phyloP scores from a whole-genome alignment of 2,329 filamentous ascomycete species.

The Alternaria solani region DNA sequence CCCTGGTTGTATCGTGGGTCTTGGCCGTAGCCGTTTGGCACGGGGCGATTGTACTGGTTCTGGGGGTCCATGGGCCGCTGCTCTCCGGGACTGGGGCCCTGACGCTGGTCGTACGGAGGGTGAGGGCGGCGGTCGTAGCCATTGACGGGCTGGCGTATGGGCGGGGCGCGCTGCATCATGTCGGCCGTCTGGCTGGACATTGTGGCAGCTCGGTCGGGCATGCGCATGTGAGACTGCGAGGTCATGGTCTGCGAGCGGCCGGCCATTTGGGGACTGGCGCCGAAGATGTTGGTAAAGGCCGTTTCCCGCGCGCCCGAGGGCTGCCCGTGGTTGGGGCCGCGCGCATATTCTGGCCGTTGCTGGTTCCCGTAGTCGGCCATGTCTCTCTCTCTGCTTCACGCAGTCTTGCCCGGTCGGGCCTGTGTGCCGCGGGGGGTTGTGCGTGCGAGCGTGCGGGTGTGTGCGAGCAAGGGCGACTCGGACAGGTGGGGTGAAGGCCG shows the following conservation, averaged over 20 bases:
- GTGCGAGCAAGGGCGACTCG: slow-evolving; percentile 9
- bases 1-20: slow-evolving; percentile 48
- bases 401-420: slow-evolving; percentile 16
- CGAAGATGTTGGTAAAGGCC: slow-evolving; percentile 96
- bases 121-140: slow-evolving; percentile 51
- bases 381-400: slow-evolving; percentile 21
- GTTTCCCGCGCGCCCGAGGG: slow-evolving; percentile 80
- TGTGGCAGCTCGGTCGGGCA: slow-evolving; percentile 78
- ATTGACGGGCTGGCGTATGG: slow-evolving; percentile 62
- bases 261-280: slow-evolving; percentile 74
- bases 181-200: slow-evolving; percentile 58
- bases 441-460: background rate
- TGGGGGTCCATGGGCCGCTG: slow-evolving; percentile 39
- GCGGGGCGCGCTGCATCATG: slow-evolving; percentile 70
- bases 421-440: slow-evolving; percentile 18
- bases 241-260: slow-evolving; percentile 97
- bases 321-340: slow-evolving; percentile 61
- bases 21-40: slow-evolving; percentile 52
- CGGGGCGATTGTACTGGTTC: slow-evolving; percentile 40
- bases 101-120: slow-evolving; percentile 39
- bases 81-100: slow-evolving; percentile 33
- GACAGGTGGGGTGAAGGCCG: slow-evolving; percentile 14
- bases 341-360: slow-evolving; percentile 66
- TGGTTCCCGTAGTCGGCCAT: slow-evolving; percentile 73
- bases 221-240: slow-evolving; percentile 71